phyloP scores from a whole-genome alignment of 169 alveolate genomes.

The Plasmodium blacklocki region DNA sequence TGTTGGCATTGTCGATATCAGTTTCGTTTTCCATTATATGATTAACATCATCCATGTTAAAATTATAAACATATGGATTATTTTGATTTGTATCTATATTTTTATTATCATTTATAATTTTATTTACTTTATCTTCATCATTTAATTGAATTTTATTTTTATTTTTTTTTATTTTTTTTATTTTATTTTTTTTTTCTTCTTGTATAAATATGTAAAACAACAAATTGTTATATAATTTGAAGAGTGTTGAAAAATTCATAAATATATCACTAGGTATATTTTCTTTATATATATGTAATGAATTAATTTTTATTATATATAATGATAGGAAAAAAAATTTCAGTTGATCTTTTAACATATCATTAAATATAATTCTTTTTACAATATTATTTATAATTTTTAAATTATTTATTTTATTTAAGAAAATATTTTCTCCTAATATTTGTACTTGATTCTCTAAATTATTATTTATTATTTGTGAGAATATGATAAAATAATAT shows the following conservation, averaged over 20 bases:
- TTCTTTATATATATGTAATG: slow-evolving; percentile 12
- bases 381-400: slow-evolving; percentile 58
- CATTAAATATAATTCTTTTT: slow-evolving; percentile 58
- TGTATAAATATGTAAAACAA: slow-evolving; percentile 40
- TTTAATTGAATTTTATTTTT: not conserved
- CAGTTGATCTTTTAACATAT: slow-evolving; percentile 51
- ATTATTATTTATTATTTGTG: slow-evolving; percentile 70
- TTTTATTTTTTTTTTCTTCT: slow-evolving; percentile 26
- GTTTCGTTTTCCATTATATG: too few species aligned
- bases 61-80: not conserved
- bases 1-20: not conserved
- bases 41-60: not conserved
- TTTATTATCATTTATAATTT: not conserved
- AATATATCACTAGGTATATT: slow-evolving; percentile 15
- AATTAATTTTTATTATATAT: slow-evolving; percentile 47
- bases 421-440: slow-evolving; percentile 64
- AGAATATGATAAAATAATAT: slow-evolving; percentile 46
- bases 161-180: not conserved
- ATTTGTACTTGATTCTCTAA: slow-evolving; percentile 47
- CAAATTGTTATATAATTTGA: slow-evolving; percentile 55
- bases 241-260: slow-evolving; percentile 42
- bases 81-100: not conserved
- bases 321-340: slow-evolving; percentile 56
- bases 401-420: slow-evolving; percentile 56
- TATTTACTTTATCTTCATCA: not conserved